Base-by-base conservation (phyloP, 2,329 filamentous ascomycete species). In the Trichophyton verrucosum region DNA sequence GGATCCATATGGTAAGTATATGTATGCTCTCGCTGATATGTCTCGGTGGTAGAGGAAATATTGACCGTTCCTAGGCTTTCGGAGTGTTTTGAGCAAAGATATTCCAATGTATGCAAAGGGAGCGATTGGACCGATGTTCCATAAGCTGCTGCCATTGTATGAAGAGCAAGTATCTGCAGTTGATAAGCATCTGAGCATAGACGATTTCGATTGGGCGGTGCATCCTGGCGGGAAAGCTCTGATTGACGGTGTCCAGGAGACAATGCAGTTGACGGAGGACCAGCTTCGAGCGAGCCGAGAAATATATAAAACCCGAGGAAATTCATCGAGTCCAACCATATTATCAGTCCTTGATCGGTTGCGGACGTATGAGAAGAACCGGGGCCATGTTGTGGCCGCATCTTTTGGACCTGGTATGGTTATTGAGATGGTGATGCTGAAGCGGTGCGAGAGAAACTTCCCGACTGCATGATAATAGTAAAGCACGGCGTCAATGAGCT, bases 251-350 rank as follows among this genome's bases (percentile, higher is more conserved):
- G 33, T 40, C 15, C 8, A 57, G 22, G 33, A 40, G 30, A 20
- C 9, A 9, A 11, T 57, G 11, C 5, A 20, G 40, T n/a, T 57
- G 20, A 27, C 7, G 5, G 55, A 57, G 7, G 30, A 44, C n/a
- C 55, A 57, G 30, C 30, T 57, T 22, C 30, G 33, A 13, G 55
- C 55, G 44, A 47, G n/a, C 44, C n/a, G 17, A 11, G n/a, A 47
- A 11, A 47, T 47, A 11, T 47, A 44, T 7, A 44, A 7, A 4
- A 44, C 40, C 15, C 33, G 40, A 3, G 33, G 55, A 13, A 57
- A 57, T n/a, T 57, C 55, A 20, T 40, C 55, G 17, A 40, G 55
- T 20, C 55, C 30, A 40, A 57, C 55, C 11, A n/a, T 57, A n/a
- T 5, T 57, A 22, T 20, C 40, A 15, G 55, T 57, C 0, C 55